Conservation (phyloP, 805 yeast genomes). For the Martiniozyma abietophila region DNA sequence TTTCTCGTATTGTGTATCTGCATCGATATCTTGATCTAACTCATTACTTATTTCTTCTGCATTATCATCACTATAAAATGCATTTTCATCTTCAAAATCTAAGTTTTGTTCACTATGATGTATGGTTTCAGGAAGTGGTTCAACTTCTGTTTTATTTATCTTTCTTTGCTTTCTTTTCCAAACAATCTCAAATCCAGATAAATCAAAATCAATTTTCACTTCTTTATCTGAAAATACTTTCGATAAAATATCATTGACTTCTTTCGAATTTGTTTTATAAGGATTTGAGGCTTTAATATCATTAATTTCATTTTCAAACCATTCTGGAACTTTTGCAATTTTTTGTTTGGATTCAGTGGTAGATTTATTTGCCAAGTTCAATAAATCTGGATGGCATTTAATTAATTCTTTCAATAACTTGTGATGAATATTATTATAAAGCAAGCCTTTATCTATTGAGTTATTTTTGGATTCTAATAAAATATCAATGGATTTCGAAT, state of each 20-base stretch:
- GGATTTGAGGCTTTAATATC: conserved; percentile 27
- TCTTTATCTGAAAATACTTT: conserved; percentile 36
- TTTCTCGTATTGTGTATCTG: conserved; percentile 14
- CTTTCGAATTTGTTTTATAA: conserved; percentile 32
- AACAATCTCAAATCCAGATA: conserved; percentile 7
- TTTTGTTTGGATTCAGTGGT: conserved; percentile 2
- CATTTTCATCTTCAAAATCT: conserved; percentile 8
- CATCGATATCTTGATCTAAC: conserved; percentile 13
- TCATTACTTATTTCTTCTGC: conserved; percentile 8
- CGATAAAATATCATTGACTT: conserved; percentile 38
- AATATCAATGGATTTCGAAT: conserved; percentile 3
- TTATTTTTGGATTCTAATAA: conserved; percentile 1
- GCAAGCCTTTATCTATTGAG: conserved; percentile 4
- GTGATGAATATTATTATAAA: conserved; percentile 10
- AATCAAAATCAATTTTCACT: conserved; percentile 23
- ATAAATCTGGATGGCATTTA: conserved; percentile 9
- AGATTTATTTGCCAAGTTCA: conserved; percentile 10
- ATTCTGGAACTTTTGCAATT: conserved; percentile 24
- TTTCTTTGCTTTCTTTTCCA: conserved; percentile 9
- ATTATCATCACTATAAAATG: conserved; percentile 17
- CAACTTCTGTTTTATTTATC: conserved; percentile 15
- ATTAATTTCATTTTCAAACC: conserved; percentile 23
- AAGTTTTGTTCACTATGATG: background rate
- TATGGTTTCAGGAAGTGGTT: conserved; percentile 1
- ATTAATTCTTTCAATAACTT: conserved; percentile 15